Evolutionary conservation across 75 land plant genomes (phyloP), one percentile per base, ranked within the genome.

Genomic region (Ceratopteris richardii): DNA sequence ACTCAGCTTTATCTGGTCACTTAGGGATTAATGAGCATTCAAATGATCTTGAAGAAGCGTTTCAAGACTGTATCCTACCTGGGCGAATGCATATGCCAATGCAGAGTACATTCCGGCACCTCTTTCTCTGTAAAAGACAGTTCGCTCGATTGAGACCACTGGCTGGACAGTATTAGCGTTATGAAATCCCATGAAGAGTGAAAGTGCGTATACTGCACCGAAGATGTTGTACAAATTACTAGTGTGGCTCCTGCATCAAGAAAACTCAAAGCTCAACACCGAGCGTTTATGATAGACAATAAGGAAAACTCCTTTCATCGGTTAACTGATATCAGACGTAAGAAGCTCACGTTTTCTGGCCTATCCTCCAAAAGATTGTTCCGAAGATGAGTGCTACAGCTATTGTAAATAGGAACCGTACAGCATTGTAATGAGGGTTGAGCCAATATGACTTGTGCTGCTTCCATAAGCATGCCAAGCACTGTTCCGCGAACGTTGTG

Each of bases 361-460:
- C 92, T 36, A 81, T 63, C 21, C 43, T 61, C 92, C 92, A 87
- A 54, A 75, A 87, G 42, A 81, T 75, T 27, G 85, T 72, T 4
- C 92, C 92, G 40, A 87, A 57, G 61, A 87, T 40, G 12, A 87
- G 62, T 16, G 82, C 79, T 30, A 66, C 44, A 27, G 68, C 62
- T 11, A 84, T 24, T 19, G 92, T 81, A 61, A 84, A 87, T 40
- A 69, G 69, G 61, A 58, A 70, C 67, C 92, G 62, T 51, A 81
- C 88, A 48, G 72, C 70, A 64, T 85, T 88, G 57, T 88, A 88
- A 21, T 84, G 80, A 31, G 92, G 92, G 57, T 79, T 87, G 60
- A 84, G 78, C 91, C 91, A 87, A 54, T 87, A 84, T 26, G 91
- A 84, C 77, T 40, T 68, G 72, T 77, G 74, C 30, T 83, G 88